These are phyloP conservation scores for Fusarium cicatricum DNA, from an alignment of 2,329 filamentous ascomycete genomes.

Conservation along the genomic window DNA sequence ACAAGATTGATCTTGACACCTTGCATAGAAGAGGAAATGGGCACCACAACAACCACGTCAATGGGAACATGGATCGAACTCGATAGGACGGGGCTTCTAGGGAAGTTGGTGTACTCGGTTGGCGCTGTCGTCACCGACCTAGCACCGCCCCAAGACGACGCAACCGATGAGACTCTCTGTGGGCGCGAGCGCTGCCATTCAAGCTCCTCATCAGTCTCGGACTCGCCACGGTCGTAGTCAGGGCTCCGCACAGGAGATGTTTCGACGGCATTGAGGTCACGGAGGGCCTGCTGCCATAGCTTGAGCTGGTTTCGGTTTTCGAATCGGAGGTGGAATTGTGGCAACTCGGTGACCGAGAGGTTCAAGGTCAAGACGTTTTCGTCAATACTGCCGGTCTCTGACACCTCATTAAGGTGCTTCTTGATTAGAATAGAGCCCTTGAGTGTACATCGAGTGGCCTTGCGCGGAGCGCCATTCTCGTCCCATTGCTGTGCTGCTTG, in stretches of 20 bases:
- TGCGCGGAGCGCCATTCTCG: slow-evolving; percentile 64
- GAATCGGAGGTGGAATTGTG: slow-evolving; percentile 93
- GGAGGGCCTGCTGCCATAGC: slow-evolving; percentile 86
- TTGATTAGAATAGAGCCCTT: slow-evolving; percentile 99
- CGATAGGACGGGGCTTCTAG: slow-evolving; percentile 53
- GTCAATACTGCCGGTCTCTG: slow-evolving; percentile 74
- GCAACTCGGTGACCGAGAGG: slow-evolving; percentile 89
- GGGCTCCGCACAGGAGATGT: slow-evolving; percentile 68
- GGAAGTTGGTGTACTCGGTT: slow-evolving; percentile 87
- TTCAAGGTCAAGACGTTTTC: slow-evolving; percentile 88
- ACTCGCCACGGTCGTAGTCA: slow-evolving; percentile 83
- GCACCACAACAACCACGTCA: slow-evolving; percentile 95
- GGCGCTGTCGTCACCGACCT: slow-evolving; percentile 88
- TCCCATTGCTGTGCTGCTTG: slow-evolving; percentile 70
- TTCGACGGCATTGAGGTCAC: slow-evolving; percentile 81
- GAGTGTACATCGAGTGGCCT: slow-evolving; percentile 80
- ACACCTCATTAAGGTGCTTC: slow-evolving; percentile 92
- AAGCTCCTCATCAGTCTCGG: slow-evolving; percentile 82
- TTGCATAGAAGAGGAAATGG: slow-evolving; percentile 98
- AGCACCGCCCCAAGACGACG: slow-evolving; percentile 81
- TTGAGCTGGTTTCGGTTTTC: slow-evolving; percentile 85
- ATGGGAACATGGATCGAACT: slow-evolving; percentile 83
- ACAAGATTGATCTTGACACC: slow-evolving; percentile 98
- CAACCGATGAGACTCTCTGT: slow-evolving; percentile 81
- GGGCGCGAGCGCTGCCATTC: slow-evolving; percentile 75